A percentile compares a stretch with the other conserved stretches of the same genome.
Evolutionary conservation across 257 asterid species (phyloP).

Genomic region (Nicotiana attenuata): DNA sequence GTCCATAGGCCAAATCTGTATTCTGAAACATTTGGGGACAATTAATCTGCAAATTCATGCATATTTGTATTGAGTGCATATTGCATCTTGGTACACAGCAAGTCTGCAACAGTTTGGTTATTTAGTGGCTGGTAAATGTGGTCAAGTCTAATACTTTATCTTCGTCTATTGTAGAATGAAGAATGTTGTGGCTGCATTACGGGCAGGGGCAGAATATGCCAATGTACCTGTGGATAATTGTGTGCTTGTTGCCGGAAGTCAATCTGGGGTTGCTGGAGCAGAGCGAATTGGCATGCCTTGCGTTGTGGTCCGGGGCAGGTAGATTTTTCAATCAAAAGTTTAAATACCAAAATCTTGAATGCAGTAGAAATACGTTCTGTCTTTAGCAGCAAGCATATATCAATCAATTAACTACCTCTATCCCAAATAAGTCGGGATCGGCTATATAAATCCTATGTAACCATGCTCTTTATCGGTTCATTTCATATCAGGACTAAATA

Average conservation of each 20-base stretch:
- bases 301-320: slow-evolving; percentile 93
- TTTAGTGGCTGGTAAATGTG: not conserved
- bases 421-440: not conserved
- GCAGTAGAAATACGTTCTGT: not conserved
- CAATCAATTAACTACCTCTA: not conserved
- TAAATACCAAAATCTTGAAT: not conserved
- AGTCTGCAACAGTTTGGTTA: not conserved
- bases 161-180: slow-evolving; percentile 49
- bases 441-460: not conserved
- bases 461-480: not conserved
- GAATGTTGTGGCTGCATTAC: slow-evolving; percentile 58
- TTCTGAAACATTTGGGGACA: not conserved
- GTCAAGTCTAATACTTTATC: not conserved
- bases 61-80: not conserved
- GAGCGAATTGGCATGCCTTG: slow-evolving; percentile 81
- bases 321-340: slow-evolving; percentile 5
- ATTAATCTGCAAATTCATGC: not conserved
- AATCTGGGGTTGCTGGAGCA: slow-evolving; percentile 72
- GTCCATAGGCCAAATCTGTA: no score
- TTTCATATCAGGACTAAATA: not conserved
- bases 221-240: slow-evolving; percentile 53
- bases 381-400: not conserved
- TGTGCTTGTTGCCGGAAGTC: slow-evolving; percentile 83
- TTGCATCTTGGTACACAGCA: not conserved
- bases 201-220: slow-evolving; percentile 81